Conservation (phyloP, 352 stramenopile species). For the Phytophthora niederhauseri region DNA sequence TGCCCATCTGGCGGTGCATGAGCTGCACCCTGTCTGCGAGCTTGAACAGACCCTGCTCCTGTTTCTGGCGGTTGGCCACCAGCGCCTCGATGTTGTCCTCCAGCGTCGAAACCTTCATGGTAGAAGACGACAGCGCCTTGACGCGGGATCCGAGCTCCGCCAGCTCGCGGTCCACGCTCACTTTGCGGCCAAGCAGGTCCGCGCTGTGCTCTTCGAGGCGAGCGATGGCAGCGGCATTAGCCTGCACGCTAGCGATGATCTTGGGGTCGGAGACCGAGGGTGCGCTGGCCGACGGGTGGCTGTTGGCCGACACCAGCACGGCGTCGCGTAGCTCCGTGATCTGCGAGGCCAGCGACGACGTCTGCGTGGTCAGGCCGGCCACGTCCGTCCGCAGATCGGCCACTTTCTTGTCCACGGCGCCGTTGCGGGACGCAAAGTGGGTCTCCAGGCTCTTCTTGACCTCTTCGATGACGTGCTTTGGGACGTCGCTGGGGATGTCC, state of each 20-base stretch:
- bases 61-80: constrained; percentile 46
- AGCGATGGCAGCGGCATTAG: constrained; percentile 58
- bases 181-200: constrained; percentile 65
- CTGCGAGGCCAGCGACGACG: constrained; percentile 42
- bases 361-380: constrained; percentile 53
- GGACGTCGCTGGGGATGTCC: constrained; percentile 54
- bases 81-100: constrained; percentile 68
- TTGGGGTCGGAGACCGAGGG: constrained; percentile 28
- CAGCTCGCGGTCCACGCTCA: constrained; percentile 66
- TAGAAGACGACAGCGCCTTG: constrained; percentile 54
- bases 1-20: constrained; percentile 58
- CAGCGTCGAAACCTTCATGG: constrained; percentile 62
- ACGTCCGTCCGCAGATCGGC: constrained; percentile 66
- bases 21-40: constrained; percentile 54
- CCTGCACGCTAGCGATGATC: constrained; percentile 44
- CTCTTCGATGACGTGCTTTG: constrained; percentile 57
- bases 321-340: constrained; percentile 58
- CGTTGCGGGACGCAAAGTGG: constrained; percentile 56
- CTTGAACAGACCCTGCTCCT: constrained; percentile 68
- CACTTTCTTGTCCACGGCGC: constrained; percentile 70
- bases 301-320: constrained; percentile 41
- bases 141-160: constrained; percentile 62
- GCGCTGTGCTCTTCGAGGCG: constrained; percentile 79
- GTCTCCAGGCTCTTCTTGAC: constrained; percentile 76
- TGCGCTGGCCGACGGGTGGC: constrained; percentile 12